Percentiles rank a stretch among this genome's conserved stretches.
Evolutionary conservation across 2,329 filamentous ascomycete species (phyloP).

Genomic region (Cordyceps farinosa): DNA sequence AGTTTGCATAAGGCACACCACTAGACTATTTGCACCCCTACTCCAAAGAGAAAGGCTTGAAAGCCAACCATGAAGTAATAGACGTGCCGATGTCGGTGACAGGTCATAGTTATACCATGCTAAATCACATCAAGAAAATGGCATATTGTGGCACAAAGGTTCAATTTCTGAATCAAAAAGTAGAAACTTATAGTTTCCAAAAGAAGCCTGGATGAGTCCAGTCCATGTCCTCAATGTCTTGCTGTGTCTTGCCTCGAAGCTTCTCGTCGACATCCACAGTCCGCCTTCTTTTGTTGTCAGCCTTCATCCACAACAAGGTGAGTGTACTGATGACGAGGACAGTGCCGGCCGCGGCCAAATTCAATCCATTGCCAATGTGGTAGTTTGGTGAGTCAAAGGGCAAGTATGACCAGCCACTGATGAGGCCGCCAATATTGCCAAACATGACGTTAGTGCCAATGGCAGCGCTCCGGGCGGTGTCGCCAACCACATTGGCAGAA

Average conservation of each 20-base stretch:
- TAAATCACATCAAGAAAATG: too few relatives aligned
- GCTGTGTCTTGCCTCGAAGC: constrained; percentile 48
- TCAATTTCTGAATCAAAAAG: not conserved
- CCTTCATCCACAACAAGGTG: constrained; percentile 56
- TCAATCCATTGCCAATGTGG: constrained; percentile 67
- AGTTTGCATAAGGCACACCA: too few relatives aligned
- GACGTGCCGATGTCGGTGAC: not conserved
- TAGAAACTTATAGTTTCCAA: constrained; percentile 40
- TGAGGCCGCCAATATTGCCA: constrained; percentile 67
- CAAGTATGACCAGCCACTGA: constrained; percentile 63
- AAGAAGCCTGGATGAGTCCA: constrained; percentile 64
- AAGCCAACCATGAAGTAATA: too few relatives aligned
- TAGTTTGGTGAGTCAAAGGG: constrained; percentile 62
- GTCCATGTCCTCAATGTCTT: constrained; percentile 58
- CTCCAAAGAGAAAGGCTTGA: too few relatives aligned
- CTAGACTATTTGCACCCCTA: too few relatives aligned
- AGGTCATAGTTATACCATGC: not conserved
- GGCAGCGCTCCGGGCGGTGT: constrained; percentile 63
- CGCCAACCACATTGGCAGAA: constrained; percentile 67
- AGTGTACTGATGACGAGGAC: constrained; percentile 48
- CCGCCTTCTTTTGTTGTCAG: constrained; percentile 60
- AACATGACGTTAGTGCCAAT: constrained; percentile 67
- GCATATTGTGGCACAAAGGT: too few relatives aligned
- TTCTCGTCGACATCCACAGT: constrained; percentile 46
- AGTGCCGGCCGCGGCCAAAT: constrained; percentile 54